A percentile compares a stretch with the other conserved stretches of the same genome.
Evolutionary conservation across 306 rosid species (phyloP).

Genomic region (Cucurbita pepo): DNA sequence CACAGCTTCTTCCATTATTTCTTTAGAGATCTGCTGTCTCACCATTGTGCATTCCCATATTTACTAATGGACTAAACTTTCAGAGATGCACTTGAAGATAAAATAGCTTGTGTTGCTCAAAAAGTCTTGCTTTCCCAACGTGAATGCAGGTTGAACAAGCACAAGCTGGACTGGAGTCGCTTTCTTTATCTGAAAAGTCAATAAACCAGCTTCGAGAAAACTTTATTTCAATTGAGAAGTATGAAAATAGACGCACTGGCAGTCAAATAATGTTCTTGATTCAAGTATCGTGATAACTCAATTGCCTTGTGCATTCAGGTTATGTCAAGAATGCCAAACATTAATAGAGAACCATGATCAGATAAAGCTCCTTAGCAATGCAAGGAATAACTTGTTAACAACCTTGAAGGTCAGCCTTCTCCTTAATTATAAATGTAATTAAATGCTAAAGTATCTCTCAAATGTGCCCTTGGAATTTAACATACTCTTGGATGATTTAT

Average conservation of each 20-base stretch:
- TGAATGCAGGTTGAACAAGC: conserved; percentile 84
- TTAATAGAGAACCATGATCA: conserved; percentile 94
- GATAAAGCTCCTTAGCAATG: conserved; percentile 96
- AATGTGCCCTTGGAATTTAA: not conserved
- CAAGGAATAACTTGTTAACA: conserved; percentile 84
- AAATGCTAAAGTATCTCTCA: not conserved
- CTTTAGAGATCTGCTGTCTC: not conserved
- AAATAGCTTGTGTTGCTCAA: not conserved
- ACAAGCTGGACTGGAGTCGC: conserved; percentile 70
- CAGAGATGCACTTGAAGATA: not conserved
- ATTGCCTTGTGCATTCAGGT: conserved; percentile 36
- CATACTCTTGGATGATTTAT: not conserved
- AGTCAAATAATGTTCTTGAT: not conserved
- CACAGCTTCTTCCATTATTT: not conserved
- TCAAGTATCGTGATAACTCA: conserved; percentile 16
- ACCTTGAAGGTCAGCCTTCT: conserved; percentile 63
- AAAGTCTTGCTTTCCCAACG: conserved; percentile 10
- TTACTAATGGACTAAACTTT: not conserved
- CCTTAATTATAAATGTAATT: not conserved
- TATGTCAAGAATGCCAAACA: conserved; percentile 86
- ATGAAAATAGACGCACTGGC: conserved; percentile 15
- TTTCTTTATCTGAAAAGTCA: conserved; percentile 52
- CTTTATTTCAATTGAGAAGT: conserved; percentile 84
- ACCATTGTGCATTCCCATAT: conserved; percentile 2
- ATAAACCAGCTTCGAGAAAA: conserved; percentile 68